Conservation (phyloP, 345 rosid species). For the Eucalyptus virginea region DNA sequence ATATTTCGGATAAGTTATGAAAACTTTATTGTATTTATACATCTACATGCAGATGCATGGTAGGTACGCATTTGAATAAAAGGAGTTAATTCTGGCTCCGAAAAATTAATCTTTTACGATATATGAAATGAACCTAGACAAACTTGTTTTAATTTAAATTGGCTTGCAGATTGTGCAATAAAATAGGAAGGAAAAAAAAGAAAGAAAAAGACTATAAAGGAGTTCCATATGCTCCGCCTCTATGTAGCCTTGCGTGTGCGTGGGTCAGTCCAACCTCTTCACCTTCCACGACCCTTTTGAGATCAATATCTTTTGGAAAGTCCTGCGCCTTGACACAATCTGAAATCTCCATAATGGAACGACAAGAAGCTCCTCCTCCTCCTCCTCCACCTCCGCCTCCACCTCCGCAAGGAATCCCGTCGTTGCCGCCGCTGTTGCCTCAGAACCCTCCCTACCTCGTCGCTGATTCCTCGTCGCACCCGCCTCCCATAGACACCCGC, state of each 20-base stretch:
- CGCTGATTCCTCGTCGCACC: not conserved
- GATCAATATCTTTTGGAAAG: not conserved
- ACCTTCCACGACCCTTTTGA: constrained; percentile 4
- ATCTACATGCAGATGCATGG: not conserved
- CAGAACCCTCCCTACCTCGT: not conserved
- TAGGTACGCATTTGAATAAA: not conserved
- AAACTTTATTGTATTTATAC: not conserved
- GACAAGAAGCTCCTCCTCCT: not conserved
- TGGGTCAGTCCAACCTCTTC: constrained; percentile 36
- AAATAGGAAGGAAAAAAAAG: not conserved
- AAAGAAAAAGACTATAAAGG: not conserved
- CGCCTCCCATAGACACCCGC: not conserved
- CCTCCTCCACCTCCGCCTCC: not conserved
- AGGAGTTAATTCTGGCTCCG: not conserved
- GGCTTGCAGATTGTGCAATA: not conserved
- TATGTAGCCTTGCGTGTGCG: not conserved
- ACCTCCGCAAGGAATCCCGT: not conserved
- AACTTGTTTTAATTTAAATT: not conserved
- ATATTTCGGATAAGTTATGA: not conserved
- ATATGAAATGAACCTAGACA: not conserved
- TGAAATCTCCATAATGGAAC: not conserved
- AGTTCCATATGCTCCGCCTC: not conserved
- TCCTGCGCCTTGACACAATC: not conserved
- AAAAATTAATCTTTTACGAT: not conserved
- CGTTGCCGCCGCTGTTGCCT: not conserved